Percentiles rank a stretch among this genome's conserved stretches.
Evolutionary conservation across 83 land plant genomes (phyloP).

Genomic region (Thuja plicata): DNA sequence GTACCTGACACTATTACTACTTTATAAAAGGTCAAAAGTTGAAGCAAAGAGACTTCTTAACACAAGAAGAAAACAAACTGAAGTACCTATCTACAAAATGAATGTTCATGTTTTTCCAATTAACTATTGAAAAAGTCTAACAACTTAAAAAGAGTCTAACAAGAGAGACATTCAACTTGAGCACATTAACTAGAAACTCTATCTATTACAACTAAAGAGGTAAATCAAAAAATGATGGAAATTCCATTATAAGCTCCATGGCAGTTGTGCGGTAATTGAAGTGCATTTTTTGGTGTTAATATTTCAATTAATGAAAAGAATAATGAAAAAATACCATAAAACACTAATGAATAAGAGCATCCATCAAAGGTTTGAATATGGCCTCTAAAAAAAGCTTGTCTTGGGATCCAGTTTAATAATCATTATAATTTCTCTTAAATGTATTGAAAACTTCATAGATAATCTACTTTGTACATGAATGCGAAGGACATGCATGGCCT

Average conservation of each 20-base stretch:
- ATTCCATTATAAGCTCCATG: not conserved
- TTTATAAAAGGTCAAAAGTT: no score
- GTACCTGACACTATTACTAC: no score
- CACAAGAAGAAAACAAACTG: no score
- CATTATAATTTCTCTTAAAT: not conserved
- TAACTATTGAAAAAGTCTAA: no score
- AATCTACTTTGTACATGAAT: not conserved
- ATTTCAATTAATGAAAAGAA: not conserved
- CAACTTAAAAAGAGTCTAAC: no score
- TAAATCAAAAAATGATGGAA: not conserved
- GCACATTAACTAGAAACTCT: conserved; percentile 17
- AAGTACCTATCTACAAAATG: no score
- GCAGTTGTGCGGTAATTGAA: not conserved
- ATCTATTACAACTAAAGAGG: conserved; percentile 37
- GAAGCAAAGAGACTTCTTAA: no score
- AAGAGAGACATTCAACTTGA: no score
- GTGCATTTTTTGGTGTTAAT: not conserved
- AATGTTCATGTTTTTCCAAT: no score
- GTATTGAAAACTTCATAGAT: not conserved
- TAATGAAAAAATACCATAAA: not conserved
- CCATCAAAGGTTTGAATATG: not conserved
- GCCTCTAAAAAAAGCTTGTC: not conserved
- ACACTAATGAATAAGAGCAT: no score
- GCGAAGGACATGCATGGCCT: not conserved
- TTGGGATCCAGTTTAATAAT: not conserved